These are phyloP conservation scores for Colletotrichum chrysophilum DNA, from an alignment of 2,329 filamentous ascomycete species.

Conservation along the genomic window DNA sequence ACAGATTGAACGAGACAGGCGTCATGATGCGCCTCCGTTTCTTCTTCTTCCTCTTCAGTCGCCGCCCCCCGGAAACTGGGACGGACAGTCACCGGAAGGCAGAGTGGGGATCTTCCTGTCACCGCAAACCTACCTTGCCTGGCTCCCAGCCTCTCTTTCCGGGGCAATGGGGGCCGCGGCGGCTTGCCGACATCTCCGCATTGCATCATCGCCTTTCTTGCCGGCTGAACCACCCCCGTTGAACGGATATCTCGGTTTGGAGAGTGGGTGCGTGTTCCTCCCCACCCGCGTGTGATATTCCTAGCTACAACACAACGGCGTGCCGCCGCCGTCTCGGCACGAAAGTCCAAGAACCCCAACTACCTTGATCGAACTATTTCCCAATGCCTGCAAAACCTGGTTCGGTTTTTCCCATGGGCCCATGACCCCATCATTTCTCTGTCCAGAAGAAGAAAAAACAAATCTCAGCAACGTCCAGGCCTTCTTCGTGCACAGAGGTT, in stretches of 20 bases:
- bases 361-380: neutral
- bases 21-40: neutral
- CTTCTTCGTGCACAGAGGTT: neutral
- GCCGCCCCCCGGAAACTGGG: neutral
- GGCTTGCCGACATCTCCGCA: slow-evolving; percentile 1
- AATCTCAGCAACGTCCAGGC: neutral
- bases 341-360: neutral
- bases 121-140: neutral
- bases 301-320: neutral
- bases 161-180: neutral
- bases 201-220: slow-evolving; percentile 10
- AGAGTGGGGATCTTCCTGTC: neutral
- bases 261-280: neutral
- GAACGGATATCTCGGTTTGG: neutral
- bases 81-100: neutral
- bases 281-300: neutral
- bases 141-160: slow-evolving; percentile 11
- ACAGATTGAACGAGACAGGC: neutral
- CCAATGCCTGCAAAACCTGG: neutral
- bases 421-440: neutral
- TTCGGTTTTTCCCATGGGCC: neutral
- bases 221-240: neutral
- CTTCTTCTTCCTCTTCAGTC: neutral
- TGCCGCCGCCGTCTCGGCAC: neutral
- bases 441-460: neutral